Conservation (phyloP, 1,284 basidiomycete genomes). For the Vanrija pseudolonga region DNA sequence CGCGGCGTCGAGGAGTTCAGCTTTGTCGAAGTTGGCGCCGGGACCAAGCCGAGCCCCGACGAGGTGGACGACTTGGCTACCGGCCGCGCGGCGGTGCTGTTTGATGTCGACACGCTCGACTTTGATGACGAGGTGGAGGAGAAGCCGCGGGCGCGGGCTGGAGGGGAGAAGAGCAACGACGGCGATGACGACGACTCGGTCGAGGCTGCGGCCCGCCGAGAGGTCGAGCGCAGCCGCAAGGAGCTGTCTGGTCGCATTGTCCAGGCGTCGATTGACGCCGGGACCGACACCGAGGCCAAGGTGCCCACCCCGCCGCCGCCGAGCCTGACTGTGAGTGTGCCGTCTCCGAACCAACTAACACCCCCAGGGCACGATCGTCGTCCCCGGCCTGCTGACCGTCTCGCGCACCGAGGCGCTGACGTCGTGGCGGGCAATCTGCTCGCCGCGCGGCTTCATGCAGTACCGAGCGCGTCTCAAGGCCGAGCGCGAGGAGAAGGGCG, state of each 20-base stretch:
- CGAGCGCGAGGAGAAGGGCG: neutral
- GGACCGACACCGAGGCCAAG: neutral
- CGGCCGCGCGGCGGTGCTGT: conserved; percentile 11
- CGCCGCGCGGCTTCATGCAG: conserved; percentile 1
- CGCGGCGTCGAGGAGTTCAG: conserved; percentile 54
- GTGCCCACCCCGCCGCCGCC: conserved; percentile 19
- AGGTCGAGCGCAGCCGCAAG: conserved; percentile 4
- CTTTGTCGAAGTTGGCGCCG: conserved; percentile 51
- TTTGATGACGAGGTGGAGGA: conserved; percentile 9
- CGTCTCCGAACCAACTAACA: neutral
- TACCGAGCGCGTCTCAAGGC: neutral
- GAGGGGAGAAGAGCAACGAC: conserved; percentile 2
- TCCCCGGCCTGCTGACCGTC: conserved; percentile 52
- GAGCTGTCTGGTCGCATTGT: conserved; percentile 7
- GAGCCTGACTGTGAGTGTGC: conserved; percentile 42
- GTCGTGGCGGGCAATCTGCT: conserved; percentile 46
- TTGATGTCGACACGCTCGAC: conserved; percentile 7
- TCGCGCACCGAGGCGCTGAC: conserved; percentile 49
- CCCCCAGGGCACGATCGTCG: conserved; percentile 48
- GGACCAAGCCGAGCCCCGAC: conserved; percentile 37
- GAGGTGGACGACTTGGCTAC: conserved; percentile 39
- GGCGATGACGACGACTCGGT: neutral
- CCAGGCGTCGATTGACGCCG: conserved; percentile 6
- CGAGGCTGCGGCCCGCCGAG: conserved; percentile 5
- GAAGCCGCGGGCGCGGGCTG: conserved; percentile 9